These are phyloP conservation scores for Kodamaea ohmeri DNA, from an alignment of 1,139 yeast genomes.

Conservation along the genomic window DNA sequence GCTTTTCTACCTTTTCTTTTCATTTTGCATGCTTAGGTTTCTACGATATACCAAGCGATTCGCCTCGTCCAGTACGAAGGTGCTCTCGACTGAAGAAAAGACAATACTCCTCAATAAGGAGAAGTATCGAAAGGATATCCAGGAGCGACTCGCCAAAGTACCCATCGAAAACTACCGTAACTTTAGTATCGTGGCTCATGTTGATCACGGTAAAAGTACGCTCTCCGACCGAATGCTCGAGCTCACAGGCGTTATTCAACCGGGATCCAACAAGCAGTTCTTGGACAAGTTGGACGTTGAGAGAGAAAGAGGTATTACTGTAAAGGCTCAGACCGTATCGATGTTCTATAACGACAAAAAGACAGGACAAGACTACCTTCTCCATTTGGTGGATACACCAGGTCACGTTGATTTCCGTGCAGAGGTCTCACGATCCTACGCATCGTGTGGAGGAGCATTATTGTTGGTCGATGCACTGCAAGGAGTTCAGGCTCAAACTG, in stretches of 20 bases:
- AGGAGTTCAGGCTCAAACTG: slow-evolving; percentile 97
- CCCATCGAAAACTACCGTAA: slow-evolving; percentile 84
- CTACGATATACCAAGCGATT: slow-evolving; percentile 1
- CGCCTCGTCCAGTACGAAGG: slow-evolving; percentile 1
- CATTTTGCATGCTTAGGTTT: background rate
- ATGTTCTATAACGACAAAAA: slow-evolving; percentile 75
- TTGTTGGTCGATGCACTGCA: slow-evolving; percentile 91
- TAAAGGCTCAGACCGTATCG: slow-evolving; percentile 93
- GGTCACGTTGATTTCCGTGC: slow-evolving; percentile 97
- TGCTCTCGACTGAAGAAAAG: slow-evolving; percentile 27
- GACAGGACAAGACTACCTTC: slow-evolving; percentile 59
- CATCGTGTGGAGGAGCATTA: slow-evolving; percentile 94
- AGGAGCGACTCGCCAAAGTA: slow-evolving; percentile 62
- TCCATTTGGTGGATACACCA: slow-evolving; percentile 94
- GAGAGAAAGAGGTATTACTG: slow-evolving; percentile 77
- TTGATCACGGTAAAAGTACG: slow-evolving; percentile 96
- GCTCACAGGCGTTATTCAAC: slow-evolving; percentile 81
- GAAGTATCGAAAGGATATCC: slow-evolving; percentile 30
- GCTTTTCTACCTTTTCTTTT: background rate
- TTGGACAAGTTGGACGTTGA: slow-evolving; percentile 63
- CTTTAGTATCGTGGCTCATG: slow-evolving; percentile 95
- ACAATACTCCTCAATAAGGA: slow-evolving; percentile 31
- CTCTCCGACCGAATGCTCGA: slow-evolving; percentile 84
- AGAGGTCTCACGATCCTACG: slow-evolving; percentile 90
- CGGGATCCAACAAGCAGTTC: slow-evolving; percentile 76